These are phyloP conservation scores for Botryotinia globosa DNA, from an alignment of 2,329 filamentous ascomycete species.

Conservation along the genomic window DNA sequence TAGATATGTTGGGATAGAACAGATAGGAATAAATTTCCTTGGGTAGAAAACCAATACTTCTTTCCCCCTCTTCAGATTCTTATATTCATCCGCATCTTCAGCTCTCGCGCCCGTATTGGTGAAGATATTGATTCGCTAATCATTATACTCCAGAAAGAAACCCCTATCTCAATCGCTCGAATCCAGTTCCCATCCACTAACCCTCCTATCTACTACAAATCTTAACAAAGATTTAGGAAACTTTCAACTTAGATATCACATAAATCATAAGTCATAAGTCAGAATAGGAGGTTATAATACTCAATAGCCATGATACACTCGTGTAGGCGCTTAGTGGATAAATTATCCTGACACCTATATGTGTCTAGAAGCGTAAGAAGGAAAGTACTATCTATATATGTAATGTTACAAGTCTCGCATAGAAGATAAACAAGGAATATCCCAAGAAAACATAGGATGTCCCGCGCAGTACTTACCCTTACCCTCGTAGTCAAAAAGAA, in stretches of 20 bases:
- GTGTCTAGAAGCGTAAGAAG: neutral
- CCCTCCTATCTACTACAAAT: neutral
- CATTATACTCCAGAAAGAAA: neutral
- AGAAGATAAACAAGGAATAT: neutral
- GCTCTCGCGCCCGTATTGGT: neutral
- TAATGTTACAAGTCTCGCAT: neutral
- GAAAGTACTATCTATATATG: neutral
- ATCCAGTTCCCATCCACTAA: neutral
- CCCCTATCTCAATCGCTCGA: neutral
- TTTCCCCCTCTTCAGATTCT: neutral
- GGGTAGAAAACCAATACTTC: neutral
- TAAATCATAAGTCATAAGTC: neutral
- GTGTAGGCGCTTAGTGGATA: neutral
- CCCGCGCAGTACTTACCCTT: neutral
- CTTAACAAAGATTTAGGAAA: fast-evolving
- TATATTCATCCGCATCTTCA: neutral
- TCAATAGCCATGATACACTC: neutral
- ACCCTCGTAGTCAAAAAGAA: neutral
- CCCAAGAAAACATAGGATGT: neutral
- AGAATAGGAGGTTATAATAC: neutral
- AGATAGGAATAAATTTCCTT: neutral
- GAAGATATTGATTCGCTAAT: neutral
- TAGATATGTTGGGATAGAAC: neutral
- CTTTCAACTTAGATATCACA: neutral
- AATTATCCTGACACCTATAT: fast-evolving